Evolutionary conservation across 2,329 filamentous ascomycete genomes (phyloP), one percentile per base, ranked within the genome.

Genomic region (Polychaeton citri): DNA sequence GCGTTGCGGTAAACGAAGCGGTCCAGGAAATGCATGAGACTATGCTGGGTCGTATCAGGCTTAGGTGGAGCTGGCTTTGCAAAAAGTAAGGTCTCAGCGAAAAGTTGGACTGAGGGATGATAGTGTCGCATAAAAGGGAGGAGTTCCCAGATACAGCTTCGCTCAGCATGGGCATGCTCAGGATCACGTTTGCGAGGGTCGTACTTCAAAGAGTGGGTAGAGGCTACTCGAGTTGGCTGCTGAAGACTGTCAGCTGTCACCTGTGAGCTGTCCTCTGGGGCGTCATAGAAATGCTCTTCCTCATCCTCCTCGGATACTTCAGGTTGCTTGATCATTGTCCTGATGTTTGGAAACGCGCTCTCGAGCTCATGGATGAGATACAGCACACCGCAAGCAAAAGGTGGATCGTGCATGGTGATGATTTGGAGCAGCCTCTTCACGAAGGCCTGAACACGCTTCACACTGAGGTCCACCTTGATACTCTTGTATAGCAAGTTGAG

Each of bases 1-100:
- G 88, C 78, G 50, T 90, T 94, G 47, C 84, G 80, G 69, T 96
- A 98, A n/a, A 94, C 85, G 59, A 98, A 98, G 49, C 92, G 87
- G 62, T 98, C 90, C 39, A 98, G 69, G 69, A 98, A 98, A 58
- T 92, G 81, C 52, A 90, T 90, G 33, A 98, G 72, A 2, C 84
- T 90, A 58, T 96, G 88, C 39, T 85, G 79, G 12, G 82, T 79
- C 35, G 95, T 69, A 50, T 98, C 90, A 0, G 90, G 87, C 59
- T 96, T 96, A 43, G 82, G 76, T 41, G 83, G 79, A 58, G 84
- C 77, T 35, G 76, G 71, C 45, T 79, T 72, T 40, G 76, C 73
- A 34, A 72, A 66, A 6, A 93, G 60, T 26, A 96, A 63, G 38
- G 78, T 76, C 12, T 71, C 66, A 1, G 88, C 86, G 53, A 86